Conservation (phyloP, 768 basidiomycete genomes). For the Termitomyces sp. region DNA sequence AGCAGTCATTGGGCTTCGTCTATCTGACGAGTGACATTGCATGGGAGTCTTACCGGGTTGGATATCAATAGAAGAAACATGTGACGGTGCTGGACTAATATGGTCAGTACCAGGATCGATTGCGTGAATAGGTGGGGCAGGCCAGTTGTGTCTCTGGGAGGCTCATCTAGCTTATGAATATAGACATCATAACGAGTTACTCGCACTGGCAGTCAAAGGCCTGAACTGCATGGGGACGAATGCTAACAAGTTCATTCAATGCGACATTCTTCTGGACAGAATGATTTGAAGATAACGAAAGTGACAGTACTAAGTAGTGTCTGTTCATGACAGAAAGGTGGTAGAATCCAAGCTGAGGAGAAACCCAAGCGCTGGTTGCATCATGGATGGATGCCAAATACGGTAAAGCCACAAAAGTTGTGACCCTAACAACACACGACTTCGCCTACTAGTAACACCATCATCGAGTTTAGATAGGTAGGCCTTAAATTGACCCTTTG, state of each 20-base stretch:
- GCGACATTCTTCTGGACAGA: neutral
- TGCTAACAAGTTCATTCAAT: neutral
- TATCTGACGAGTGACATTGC: neutral
- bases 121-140: too few relatives aligned
- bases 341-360: too few relatives aligned
- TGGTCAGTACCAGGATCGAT: neutral
- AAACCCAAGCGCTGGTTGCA: neutral
- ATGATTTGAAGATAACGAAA: neutral
- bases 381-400: neutral
- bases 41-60: neutral
- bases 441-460: neutral
- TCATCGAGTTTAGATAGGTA: neutral
- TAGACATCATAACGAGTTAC: neutral
- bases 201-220: neutral
- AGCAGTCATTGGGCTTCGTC: neutral
- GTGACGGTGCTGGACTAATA: neutral
- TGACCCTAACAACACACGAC: neutral
- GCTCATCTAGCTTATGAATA: neutral
- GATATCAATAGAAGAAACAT: neutral
- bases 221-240: too few relatives aligned
- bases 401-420: neutral
- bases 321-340: neutral
- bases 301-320: neutral
- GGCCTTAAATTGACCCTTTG: neutral
- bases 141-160: neutral